Percentiles rank a stretch among this genome's conserved stretches.
Conservation (phyloP, 345 rosid species). For the Rhodomyrtus tomentosa region DNA sequence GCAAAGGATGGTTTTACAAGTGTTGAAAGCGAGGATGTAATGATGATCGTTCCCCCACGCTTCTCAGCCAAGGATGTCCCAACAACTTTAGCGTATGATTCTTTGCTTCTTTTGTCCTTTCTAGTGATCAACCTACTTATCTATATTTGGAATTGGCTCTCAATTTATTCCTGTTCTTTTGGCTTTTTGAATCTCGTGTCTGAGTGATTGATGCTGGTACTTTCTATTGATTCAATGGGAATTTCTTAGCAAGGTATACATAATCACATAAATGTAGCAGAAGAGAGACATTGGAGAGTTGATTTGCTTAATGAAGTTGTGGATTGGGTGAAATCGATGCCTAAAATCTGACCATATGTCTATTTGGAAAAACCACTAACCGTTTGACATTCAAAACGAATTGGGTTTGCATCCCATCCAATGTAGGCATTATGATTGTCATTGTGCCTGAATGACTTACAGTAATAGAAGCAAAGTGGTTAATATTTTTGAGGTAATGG, state of each 20-base stretch:
- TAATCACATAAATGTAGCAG: background rate
- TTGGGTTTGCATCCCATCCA: background rate
- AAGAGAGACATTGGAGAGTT: background rate
- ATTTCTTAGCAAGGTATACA: background rate
- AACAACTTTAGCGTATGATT: conserved; percentile 59
- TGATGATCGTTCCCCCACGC: conserved; percentile 73
- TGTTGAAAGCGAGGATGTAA: conserved; percentile 66
- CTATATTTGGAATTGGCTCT: background rate
- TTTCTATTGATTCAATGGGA: background rate
- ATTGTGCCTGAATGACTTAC: background rate
- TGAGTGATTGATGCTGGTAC: background rate
- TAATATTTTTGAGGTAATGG: background rate
- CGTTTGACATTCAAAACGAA: background rate
- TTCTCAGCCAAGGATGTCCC: conserved; percentile 81
- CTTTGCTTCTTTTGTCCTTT: background rate
- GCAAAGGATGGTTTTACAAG: conserved; percentile 51
- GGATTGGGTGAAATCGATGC: background rate
- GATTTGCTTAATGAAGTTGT: background rate
- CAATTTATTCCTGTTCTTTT: background rate
- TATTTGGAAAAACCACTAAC: background rate
- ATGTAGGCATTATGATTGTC: background rate
- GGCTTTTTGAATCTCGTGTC: background rate
- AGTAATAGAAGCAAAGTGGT: background rate
- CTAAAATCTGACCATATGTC: background rate
- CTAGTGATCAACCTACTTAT: background rate